Evolutionary conservation across 1,284 basidiomycete genomes (phyloP), one percentile per base, ranked within the genome.

Genomic region (Vanrija pseudolonga): DNA sequence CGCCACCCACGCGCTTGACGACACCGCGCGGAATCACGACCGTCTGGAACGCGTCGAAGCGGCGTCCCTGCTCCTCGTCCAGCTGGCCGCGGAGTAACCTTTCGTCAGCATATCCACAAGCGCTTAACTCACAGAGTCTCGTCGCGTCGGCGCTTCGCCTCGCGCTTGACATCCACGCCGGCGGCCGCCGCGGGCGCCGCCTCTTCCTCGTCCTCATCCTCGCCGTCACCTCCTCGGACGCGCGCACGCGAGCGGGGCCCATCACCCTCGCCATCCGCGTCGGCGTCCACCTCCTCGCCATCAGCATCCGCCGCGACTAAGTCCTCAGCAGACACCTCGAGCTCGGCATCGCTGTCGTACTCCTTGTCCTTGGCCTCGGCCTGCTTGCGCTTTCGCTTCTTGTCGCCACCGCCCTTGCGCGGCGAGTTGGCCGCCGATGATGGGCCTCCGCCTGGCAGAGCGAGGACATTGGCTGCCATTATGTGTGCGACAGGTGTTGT

Each of bases 31-130:
- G 68, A 11, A 74, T 61, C 18, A 67, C 63, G 8, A 60, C 62
- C 0, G 60, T 58, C 17, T 51, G 63, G 59, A 73, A 74, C 6
- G 68, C 66, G 37, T 74, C 72, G 48, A 68, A 73, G 14, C 72
- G 65, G 47, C 61, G 68, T 1, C 54, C 64, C 42, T 72, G 71
- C 39, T 74, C 72, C 4, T 62, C 41, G 55, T 73, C 71, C 12
- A 73, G 55, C n/a, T 62, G 48, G 11, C 60, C 60, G n/a, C 72
- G 61, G 20, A 74, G 57, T 11, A 68, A 45, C 22, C 70, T 72
- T 11, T 15, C 17, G 46, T 54, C 24, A 53, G 50, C 20, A 14
- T 8, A 23, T 37, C 52, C n/a, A 26, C 3, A 53, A 51, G 7
- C 23, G 46, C 14, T 50, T 39, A 41, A 49, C 45, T 52, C 56